Base-by-base conservation (phyloP, 2,329 filamentous ascomycete species). In the Rutstroemia sydowiana region DNA sequence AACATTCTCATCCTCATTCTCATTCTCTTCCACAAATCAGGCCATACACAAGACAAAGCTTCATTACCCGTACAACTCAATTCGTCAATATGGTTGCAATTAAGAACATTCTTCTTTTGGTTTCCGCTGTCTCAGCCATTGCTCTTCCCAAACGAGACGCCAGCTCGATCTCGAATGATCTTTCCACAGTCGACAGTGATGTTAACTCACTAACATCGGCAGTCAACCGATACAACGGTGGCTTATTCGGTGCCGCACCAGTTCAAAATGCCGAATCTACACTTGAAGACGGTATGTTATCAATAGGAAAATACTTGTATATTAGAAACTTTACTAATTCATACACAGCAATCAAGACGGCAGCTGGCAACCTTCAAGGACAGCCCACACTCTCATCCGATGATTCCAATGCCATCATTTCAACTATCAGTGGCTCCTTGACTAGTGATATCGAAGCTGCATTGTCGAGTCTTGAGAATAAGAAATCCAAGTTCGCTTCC, bases 181-280 rank as follows among this genome's bases (percentile, higher is more conserved):
- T 59, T 16, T 26, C 71, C 36, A 73, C 71, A 7, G 70, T 75
- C 58, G 70, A 73, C 26, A 65, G 65, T 34, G 73, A 74, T 55
- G 62, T 66, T 43, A 73, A 71, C 53, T 72, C 73, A 16, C 75
- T 73, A 45, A 74, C 73, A 61, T 60, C 66, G 11, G 73, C 73
- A 28, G 73, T 72, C 20, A 61, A 65, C 16, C 63, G 65, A 44
- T 73, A 72, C 53, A 56, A 48, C 20, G 53, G 57, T 23, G 56
- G 53, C n/a, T 11, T 58, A 6, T 30, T 56, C 1, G 37, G 30
- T 2, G 48, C 53, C 10, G 28, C 55, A 11, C 20, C 53, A 16
- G 34, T 58, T 31, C 39, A 14, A 13, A 53, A 10, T 8, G 40
- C 56, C 1, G 48, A 55, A 45, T 26, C 13, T 14, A 52, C 23